A percentile compares a stretch with the other conserved stretches of the same genome.
These are phyloP conservation scores for Oryza coarctata DNA, from an alignment of 176 grass and related monocot species.

Conservation along the genomic window DNA sequence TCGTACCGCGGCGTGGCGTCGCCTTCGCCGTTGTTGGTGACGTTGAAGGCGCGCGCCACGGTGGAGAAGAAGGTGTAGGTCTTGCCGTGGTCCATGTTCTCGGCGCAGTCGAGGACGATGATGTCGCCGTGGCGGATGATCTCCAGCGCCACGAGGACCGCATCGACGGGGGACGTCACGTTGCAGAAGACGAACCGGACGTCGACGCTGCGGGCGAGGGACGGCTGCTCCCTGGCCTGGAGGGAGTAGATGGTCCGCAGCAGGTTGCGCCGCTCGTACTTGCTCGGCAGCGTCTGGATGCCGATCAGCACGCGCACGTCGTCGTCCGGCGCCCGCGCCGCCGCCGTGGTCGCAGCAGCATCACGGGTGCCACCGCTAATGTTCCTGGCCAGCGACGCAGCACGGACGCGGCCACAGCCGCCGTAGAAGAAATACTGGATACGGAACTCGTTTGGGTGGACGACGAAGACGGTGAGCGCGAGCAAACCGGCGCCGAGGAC, in stretches of 20 bases:
- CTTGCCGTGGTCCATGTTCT: constrained; percentile 88
- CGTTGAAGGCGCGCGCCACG: constrained; percentile 30
- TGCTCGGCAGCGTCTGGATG: constrained; percentile 54
- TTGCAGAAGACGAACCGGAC: constrained; percentile 83
- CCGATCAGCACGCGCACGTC: constrained; percentile 56
- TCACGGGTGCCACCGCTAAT: not conserved
- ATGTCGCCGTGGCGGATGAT: constrained; percentile 52
- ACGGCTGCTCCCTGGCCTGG: constrained; percentile 37
- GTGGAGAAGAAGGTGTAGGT: constrained; percentile 67
- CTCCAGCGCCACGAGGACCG: constrained; percentile 58
- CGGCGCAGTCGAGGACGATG: constrained; percentile 63
- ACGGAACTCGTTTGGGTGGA: constrained; percentile 55
- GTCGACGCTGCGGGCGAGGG: constrained; percentile 38
- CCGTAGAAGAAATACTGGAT: constrained; percentile 46
- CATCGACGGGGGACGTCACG: constrained; percentile 55
- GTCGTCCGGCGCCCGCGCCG: not conserved
- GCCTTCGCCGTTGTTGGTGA: not conserved
- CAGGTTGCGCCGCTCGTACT: constrained; percentile 65
- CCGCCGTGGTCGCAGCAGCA: not conserved
- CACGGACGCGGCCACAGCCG: not conserved
- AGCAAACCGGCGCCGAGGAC: constrained; percentile 51
- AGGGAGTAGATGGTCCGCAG: constrained; percentile 62
- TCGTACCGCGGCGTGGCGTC: constrained; percentile 24
- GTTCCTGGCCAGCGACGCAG: not conserved
- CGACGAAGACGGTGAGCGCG: constrained; percentile 55